Conservation (phyloP, 2,329 filamentous ascomycete genomes). For the Phaeosphaeria sp. region DNA sequence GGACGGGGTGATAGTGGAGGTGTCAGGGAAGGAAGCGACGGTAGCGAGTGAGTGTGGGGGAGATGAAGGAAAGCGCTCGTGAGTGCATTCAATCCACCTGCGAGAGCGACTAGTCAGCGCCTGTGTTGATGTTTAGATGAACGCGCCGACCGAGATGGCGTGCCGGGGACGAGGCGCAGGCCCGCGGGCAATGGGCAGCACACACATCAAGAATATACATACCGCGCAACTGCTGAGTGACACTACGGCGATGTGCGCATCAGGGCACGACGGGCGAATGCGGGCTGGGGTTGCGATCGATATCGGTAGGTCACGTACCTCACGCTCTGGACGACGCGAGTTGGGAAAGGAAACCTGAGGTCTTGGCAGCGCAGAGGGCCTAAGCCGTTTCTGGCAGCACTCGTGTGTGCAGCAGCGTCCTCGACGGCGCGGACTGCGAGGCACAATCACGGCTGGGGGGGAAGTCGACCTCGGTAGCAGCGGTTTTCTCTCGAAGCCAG, state of each 20-base stretch:
- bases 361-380: background rate
- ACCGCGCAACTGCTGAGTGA: constrained; percentile 32
- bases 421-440: constrained; percentile 20
- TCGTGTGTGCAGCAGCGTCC: constrained; percentile 14
- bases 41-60: constrained; percentile 12
- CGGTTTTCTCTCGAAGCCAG: background rate
- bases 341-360: constrained; percentile 2
- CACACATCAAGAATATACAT: constrained; percentile 18
- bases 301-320: constrained; percentile 43
- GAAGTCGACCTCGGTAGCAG: constrained; percentile 2
- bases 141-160: constrained; percentile 29
- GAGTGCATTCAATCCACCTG: constrained; percentile 38
- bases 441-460: constrained; percentile 7
- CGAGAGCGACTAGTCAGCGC: constrained; percentile 29
- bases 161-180: constrained; percentile 22
- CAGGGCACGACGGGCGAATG: constrained; percentile 34
- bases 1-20: background rate
- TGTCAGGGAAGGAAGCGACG: constrained; percentile 13
- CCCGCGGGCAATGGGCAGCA: constrained; percentile 18
- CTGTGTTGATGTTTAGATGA: constrained; percentile 38
- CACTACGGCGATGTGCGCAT: constrained; percentile 36
- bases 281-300: constrained; percentile 36
- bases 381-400: constrained; percentile 22
- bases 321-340: constrained; percentile 34
- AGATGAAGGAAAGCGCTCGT: constrained; percentile 22